Conservation (phyloP, 2,329 filamentous ascomycete genomes). For the Penicillium sp. region DNA sequence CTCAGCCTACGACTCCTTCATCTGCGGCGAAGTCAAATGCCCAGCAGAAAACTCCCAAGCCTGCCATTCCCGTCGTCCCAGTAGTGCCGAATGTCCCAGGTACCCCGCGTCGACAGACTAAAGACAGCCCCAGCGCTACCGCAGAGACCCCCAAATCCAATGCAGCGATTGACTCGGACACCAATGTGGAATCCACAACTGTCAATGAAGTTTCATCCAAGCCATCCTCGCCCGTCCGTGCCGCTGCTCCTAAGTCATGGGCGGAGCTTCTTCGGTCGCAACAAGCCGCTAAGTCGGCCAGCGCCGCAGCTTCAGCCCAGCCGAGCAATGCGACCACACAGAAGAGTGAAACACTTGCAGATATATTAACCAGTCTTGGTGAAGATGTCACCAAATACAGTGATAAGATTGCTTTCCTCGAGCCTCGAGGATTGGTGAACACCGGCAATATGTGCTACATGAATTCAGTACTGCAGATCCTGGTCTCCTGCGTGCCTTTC, state of each 20-base stretch:
- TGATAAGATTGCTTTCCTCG: slow-evolving; percentile 75
- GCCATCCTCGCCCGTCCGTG: slow-evolving; percentile 41
- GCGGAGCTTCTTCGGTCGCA: slow-evolving; percentile 65
- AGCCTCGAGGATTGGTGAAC: slow-evolving; percentile 91
- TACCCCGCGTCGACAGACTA: slow-evolving; percentile 36
- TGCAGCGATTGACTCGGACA: slow-evolving; percentile 7
- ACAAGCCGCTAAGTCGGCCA: slow-evolving; percentile 32
- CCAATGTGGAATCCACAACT: slow-evolving; percentile 1
- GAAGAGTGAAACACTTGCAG: slow-evolving; percentile 66
- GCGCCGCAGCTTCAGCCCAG: slow-evolving; percentile 29
- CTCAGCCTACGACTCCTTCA: slow-evolving; percentile 58
- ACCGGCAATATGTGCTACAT: slow-evolving; percentile 99
- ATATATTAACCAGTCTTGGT: slow-evolving; percentile 73
- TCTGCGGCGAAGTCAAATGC: slow-evolving; percentile 43
- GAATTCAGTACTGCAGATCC: slow-evolving; percentile 97
- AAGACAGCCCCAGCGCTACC: slow-evolving; percentile 33
- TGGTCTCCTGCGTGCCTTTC: slow-evolving; percentile 91
- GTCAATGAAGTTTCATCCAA: slow-evolving; percentile 27
- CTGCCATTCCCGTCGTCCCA: slow-evolving; percentile 48
- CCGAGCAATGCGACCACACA: slow-evolving; percentile 45
- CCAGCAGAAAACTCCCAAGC: slow-evolving; percentile 36
- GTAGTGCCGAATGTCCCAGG: slow-evolving; percentile 41
- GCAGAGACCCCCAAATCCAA: slow-evolving; percentile 38
- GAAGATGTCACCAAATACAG: slow-evolving; percentile 59
- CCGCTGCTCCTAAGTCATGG: slow-evolving; percentile 62